Evolutionary conservation across 306 rosid species (phyloP).

Genomic region (Parietaria judaica): DNA sequence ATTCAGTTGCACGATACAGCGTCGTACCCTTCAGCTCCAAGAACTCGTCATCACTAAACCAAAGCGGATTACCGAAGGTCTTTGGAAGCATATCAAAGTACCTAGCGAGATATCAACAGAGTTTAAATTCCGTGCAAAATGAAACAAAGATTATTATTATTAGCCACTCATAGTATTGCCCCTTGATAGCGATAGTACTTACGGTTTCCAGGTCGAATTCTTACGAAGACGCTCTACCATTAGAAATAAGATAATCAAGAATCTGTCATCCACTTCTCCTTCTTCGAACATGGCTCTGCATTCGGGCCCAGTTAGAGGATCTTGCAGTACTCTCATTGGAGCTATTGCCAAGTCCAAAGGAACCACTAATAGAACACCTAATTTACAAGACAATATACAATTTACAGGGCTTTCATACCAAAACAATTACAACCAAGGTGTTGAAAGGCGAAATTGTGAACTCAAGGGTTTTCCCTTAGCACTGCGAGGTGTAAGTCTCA

Average conservation of each 20-base stretch:
- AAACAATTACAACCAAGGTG: too few species aligned
- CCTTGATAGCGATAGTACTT: slow-evolving; percentile 32
- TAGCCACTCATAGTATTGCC: slow-evolving; percentile 9
- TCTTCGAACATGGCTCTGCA: slow-evolving; percentile 86
- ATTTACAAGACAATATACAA: not conserved
- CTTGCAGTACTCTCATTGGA: slow-evolving; percentile 98
- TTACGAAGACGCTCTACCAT: slow-evolving; percentile 72
- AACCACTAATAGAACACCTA: slow-evolving; percentile 78
- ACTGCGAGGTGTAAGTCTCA: too few species aligned
- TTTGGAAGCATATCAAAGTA: slow-evolving; percentile 89
- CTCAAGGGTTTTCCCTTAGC: too few species aligned
- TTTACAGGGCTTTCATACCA: too few species aligned
- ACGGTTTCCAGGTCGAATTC: slow-evolving; percentile 94
- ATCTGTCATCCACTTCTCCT: slow-evolving; percentile 91
- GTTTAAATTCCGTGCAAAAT: slow-evolving; percentile 17
- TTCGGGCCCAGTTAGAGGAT: slow-evolving; percentile 75
- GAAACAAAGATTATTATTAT: not conserved
- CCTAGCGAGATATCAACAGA: slow-evolving; percentile 43
- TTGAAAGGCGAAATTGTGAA: too few species aligned
- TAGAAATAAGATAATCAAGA: slow-evolving; percentile 65
- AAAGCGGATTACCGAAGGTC: slow-evolving; percentile 74
- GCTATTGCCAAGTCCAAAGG: slow-evolving; percentile 86
- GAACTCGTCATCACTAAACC: slow-evolving; percentile 76
- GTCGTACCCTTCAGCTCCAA: slow-evolving; percentile 79
- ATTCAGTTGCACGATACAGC: slow-evolving; percentile 67